These are phyloP conservation scores for Calonectria montana DNA, from an alignment of 2,329 filamentous ascomycete genomes.

Conservation along the genomic window DNA sequence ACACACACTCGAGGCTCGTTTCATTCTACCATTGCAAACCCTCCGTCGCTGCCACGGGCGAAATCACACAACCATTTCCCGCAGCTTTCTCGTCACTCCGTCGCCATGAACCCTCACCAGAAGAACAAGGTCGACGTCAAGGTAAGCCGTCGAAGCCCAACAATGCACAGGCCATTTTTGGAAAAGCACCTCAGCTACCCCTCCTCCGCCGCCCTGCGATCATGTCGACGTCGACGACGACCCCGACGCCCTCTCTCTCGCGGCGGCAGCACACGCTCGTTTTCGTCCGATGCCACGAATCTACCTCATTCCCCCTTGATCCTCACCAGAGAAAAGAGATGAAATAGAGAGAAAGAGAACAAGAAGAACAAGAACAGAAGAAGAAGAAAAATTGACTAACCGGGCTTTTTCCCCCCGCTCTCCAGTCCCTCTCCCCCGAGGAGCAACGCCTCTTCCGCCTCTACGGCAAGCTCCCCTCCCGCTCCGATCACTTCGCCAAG, in stretches of 20 bases:
- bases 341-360: background rate
- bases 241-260: background rate
- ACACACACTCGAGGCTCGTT: conserved; percentile 2
- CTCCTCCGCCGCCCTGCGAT: conserved; percentile 20
- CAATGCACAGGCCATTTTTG: conserved; percentile 22
- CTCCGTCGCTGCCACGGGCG: conserved; percentile 4
- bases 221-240: conserved; percentile 15
- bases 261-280: background rate
- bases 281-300: conserved; percentile 3
- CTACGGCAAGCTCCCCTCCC: conserved; percentile 97
- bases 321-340: background rate
- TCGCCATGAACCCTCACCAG: conserved; percentile 91
- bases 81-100: background rate
- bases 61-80: background rate
- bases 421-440: conserved; percentile 88
- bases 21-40: conserved; percentile 6
- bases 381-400: conserved; percentile 31
- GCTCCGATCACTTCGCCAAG: conserved; percentile 96
- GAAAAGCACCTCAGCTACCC: conserved; percentile 30
- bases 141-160: conserved; percentile 67
- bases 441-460: conserved; percentile 97
- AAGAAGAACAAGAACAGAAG: background rate
- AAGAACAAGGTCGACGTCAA: conserved; percentile 98
- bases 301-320: conserved; percentile 1
- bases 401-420: conserved; percentile 8